Conservation (phyloP, 768 basidiomycete genomes). For the Leccinum subtestaceum region DNA sequence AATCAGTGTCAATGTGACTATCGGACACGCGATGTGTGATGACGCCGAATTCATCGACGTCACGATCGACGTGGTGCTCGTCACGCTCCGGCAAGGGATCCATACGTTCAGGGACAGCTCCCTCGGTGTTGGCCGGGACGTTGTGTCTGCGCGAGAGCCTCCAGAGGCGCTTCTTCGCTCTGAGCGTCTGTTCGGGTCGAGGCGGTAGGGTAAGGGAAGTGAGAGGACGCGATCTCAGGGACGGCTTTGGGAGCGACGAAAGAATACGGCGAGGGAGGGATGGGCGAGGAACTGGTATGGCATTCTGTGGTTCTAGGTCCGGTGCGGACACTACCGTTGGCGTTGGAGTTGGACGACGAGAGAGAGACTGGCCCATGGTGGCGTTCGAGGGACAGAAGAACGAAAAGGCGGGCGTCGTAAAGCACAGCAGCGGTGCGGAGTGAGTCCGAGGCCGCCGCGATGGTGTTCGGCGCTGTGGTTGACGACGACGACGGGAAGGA, state of each 20-base stretch:
- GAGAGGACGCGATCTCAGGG: conserved; percentile 15
- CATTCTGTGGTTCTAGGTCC: conserved; percentile 5
- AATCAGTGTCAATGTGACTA: conserved; percentile 26
- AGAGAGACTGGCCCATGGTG: conserved; percentile 33
- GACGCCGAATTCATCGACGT: conserved; percentile 28
- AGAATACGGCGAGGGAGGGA: conserved; percentile 36
- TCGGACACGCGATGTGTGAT: conserved; percentile 29
- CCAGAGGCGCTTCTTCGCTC: conserved; percentile 29
- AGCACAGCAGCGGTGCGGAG: neutral
- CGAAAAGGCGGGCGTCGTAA: neutral
- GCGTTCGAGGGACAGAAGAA: conserved; percentile 2
- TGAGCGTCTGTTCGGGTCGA: conserved; percentile 27
- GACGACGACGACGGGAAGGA: conserved; percentile 12
- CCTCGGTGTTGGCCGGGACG: conserved; percentile 11
- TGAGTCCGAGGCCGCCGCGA: conserved; percentile 6
- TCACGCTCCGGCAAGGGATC: conserved; percentile 23
- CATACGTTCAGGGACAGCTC: conserved; percentile 16
- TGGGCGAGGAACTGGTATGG: conserved; percentile 5
- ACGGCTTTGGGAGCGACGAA: conserved; percentile 30
- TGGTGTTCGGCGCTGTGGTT: conserved; percentile 13
- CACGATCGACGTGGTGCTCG: conserved; percentile 29
- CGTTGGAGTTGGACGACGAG: conserved; percentile 20
- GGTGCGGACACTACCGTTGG: conserved; percentile 8
- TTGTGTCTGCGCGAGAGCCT: conserved; percentile 21
- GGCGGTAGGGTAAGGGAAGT: conserved; percentile 20